A percentile compares a stretch with the other conserved stretches of the same genome.
phyloP scores from a whole-genome alignment of 2,329 filamentous ascomycete species.

The Cladosporium sp. region DNA sequence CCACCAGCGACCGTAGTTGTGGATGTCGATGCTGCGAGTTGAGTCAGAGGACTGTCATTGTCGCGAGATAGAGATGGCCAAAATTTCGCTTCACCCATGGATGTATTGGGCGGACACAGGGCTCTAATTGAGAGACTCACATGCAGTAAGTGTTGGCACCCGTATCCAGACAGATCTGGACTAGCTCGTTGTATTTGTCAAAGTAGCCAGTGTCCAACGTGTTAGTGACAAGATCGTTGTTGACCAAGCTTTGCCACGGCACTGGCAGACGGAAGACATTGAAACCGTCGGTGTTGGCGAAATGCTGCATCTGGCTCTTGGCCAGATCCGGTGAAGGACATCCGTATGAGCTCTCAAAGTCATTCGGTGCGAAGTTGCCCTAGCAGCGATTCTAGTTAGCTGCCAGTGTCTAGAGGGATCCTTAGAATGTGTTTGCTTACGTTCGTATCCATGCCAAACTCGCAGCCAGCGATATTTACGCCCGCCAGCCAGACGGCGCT shows the following conservation, averaged over 20 bases:
- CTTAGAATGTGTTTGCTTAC: neutral
- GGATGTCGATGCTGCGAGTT: conserved; percentile 26
- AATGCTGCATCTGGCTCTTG: conserved; percentile 51
- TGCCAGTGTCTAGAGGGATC: neutral
- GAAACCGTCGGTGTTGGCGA: conserved; percentile 48
- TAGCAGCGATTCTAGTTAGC: neutral
- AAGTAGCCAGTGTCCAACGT: conserved; percentile 20
- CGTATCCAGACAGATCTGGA: conserved; percentile 35
- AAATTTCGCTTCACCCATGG: neutral
- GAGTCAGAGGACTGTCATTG: neutral
- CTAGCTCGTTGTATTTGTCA: conserved; percentile 24
- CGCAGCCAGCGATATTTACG: neutral
- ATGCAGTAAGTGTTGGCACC: conserved; percentile 23
- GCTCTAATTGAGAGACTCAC: neutral
- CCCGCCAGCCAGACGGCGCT: neutral
- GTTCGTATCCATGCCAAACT: neutral
- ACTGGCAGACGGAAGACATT: conserved; percentile 57
- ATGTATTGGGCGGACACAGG: neutral
- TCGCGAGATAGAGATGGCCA: neutral
- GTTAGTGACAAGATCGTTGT: conserved; percentile 18
- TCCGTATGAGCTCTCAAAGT: neutral
- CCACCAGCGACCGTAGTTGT: conserved; percentile 50
- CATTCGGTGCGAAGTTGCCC: neutral
- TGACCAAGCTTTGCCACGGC: conserved; percentile 24
- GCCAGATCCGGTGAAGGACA: conserved; percentile 8